Percentiles rank a stretch among this genome's conserved stretches.
phyloP scores from a whole-genome alignment of 2,329 filamentous ascomycete genomes.

The Aspergillus pseudoterreus region DNA sequence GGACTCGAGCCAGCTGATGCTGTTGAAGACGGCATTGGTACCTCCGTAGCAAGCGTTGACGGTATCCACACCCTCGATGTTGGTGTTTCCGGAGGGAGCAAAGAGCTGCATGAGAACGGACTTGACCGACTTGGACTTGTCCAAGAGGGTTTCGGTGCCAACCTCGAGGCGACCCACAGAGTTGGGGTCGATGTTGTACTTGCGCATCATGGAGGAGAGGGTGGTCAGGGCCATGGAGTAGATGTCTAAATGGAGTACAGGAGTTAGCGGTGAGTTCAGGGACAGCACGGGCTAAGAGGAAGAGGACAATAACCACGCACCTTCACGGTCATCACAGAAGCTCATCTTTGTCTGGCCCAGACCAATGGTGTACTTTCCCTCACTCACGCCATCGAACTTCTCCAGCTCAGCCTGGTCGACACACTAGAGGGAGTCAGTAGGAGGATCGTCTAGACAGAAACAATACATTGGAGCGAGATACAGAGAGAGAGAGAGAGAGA shows the following conservation, averaged over 20 bases:
- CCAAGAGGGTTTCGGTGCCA: slow-evolving; percentile 78
- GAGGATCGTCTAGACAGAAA: background rate
- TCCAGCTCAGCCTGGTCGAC: slow-evolving; percentile 80
- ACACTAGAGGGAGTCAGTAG: slow-evolving; percentile 53
- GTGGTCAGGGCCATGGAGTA: slow-evolving; percentile 81
- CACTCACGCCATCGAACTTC: slow-evolving; percentile 77
- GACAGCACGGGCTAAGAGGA: no score
- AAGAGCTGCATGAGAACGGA: slow-evolving; percentile 85
- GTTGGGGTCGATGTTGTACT: slow-evolving; percentile 77
- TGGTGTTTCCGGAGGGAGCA: slow-evolving; percentile 66
- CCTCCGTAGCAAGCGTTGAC: slow-evolving; percentile 84
- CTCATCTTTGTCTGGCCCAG: slow-evolving; percentile 89
- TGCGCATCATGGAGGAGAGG: slow-evolving; percentile 71
- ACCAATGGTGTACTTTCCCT: slow-evolving; percentile 87
- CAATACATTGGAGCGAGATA: background rate
- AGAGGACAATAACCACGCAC: slow-evolving; percentile 45
- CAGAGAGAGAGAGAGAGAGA: background rate
- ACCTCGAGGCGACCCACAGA: slow-evolving; percentile 78
- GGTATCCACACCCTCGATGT: slow-evolving; percentile 78
- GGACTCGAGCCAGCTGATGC: slow-evolving; percentile 80
- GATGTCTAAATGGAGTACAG: slow-evolving; percentile 61
- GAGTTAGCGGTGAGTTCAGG: slow-evolving; percentile 6
- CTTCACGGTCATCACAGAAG: slow-evolving; percentile 87
- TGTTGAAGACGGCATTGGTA: slow-evolving; percentile 80
- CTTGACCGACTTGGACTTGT: slow-evolving; percentile 91